phyloP scores from a whole-genome alignment of 1,284 basidiomycete genomes.

The Serendipita sp. region DNA sequence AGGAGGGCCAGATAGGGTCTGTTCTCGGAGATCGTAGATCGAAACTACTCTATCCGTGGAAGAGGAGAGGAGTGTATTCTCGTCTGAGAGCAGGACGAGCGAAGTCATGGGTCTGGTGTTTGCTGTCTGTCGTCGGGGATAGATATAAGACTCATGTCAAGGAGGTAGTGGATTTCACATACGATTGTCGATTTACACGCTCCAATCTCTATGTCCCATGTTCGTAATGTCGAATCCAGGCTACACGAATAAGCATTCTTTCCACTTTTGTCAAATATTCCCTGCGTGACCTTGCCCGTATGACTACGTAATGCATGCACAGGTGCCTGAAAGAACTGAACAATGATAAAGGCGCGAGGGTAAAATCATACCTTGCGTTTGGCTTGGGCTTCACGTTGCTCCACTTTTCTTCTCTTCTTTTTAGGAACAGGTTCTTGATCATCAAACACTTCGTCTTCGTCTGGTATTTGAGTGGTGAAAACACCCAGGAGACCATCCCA shows the following conservation, averaged over 20 bases:
- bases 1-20: constrained; percentile 20
- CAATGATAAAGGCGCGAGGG: neutral
- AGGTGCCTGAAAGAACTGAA: constrained; percentile 37
- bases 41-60: constrained; percentile 58
- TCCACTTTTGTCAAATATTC: constrained; percentile 29
- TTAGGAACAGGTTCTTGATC: constrained; percentile 28
- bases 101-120: constrained; percentile 60
- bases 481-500: constrained; percentile 74
- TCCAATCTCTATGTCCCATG: constrained; percentile 58
- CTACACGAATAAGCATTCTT: constrained; percentile 48
- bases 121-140: constrained; percentile 30
- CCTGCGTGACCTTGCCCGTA: constrained; percentile 55
- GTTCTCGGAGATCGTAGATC: constrained; percentile 46
- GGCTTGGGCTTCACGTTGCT: constrained; percentile 5
- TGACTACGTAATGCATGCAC: constrained; percentile 57
- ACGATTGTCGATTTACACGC: constrained; percentile 55
- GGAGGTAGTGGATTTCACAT: constrained; percentile 19
- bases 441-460: constrained; percentile 39
- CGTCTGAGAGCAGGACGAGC: constrained; percentile 31
- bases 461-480: constrained; percentile 54
- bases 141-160: constrained; percentile 1
- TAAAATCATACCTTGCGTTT: constrained; percentile 9
- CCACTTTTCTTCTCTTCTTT: constrained; percentile 42
- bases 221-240: constrained; percentile 60
- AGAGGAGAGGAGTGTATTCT: constrained; percentile 35